Conservation (phyloP, 371 early-diverging fungal genomes). For the Zychaea mexicana region DNA sequence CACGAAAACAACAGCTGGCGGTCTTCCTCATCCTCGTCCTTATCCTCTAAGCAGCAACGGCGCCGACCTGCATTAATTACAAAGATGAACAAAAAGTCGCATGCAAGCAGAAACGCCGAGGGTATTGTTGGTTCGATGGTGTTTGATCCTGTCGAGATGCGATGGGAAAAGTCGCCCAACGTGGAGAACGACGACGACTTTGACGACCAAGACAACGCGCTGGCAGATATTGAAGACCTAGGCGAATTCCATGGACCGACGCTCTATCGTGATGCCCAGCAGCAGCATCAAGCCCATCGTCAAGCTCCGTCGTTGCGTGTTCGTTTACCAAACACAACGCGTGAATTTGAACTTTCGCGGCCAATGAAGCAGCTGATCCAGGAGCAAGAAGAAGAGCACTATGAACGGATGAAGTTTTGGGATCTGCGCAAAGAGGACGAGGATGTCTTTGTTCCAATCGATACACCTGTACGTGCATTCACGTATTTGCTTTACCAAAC, state of each 20-base stretch:
- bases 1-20: not conserved
- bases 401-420: conserved; percentile 30
- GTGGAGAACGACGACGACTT: conserved; percentile 17
- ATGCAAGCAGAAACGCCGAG: conserved; percentile 15
- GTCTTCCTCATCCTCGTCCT: not conserved
- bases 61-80: conserved; percentile 25
- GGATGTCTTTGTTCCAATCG: not conserved
- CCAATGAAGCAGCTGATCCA: conserved; percentile 30
- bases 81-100: conserved; percentile 17
- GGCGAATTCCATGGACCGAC: not conserved
- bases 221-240: conserved; percentile 18
- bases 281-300: not conserved
- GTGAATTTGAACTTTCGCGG: conserved; percentile 28
- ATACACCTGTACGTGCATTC: not conserved
- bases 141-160: conserved; percentile 18
- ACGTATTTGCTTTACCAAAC: conserved; percentile 3
- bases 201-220: not conserved
- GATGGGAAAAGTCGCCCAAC: conserved; percentile 17
- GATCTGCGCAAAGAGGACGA: conserved; percentile 2
- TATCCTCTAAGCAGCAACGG: not conserved
- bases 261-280: not conserved
- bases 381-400: conserved; percentile 32
- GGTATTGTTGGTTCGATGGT: conserved; percentile 21
- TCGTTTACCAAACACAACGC: not conserved
- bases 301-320: not conserved